Percentiles rank a stretch among this genome's conserved stretches.
phyloP scores from a whole-genome alignment of 2,329 filamentous ascomycete species.

The Chrysosporium queenslandicum region DNA sequence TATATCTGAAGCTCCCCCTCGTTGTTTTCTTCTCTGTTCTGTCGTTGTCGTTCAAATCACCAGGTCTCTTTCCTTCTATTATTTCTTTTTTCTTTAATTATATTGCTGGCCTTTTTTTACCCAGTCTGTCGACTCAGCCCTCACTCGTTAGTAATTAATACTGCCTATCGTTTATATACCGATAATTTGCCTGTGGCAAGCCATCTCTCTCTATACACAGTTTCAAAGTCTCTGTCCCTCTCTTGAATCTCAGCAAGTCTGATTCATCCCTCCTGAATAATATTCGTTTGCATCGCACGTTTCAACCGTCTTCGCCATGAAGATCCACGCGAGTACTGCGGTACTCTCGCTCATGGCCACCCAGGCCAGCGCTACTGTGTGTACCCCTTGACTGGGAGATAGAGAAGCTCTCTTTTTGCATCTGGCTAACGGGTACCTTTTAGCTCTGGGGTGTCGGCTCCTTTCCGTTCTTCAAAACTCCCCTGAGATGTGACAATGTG shows the following conservation, averaged over 20 bases:
- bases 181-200: slow-evolving; percentile 11
- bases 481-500: slow-evolving; percentile 63
- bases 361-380: slow-evolving; percentile 22
- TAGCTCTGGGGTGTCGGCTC: background rate
- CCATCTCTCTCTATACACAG: background rate
- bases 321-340: slow-evolving; percentile 16
- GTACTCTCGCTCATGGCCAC: slow-evolving; percentile 20
- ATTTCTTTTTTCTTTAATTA: background rate
- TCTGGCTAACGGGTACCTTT: background rate
- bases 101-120: slow-evolving; percentile 1
- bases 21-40: background rate
- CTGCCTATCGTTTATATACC: background rate
- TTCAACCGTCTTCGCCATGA: slow-evolving; percentile 18
- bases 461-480: slow-evolving; percentile 36
- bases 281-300: background rate
- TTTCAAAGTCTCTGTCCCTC: background rate
- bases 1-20: background rate
- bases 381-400: too few relatives aligned
- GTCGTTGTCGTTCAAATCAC: background rate
- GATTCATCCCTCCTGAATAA: background rate
- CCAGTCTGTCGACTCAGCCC: slow-evolving; percentile 6
- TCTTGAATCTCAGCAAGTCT: slow-evolving; percentile 6
- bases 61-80: background rate
- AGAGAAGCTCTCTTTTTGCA: too few relatives aligned
- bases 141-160: slow-evolving; percentile 8